Conservation (phyloP, 805 yeast species). For the Wickerhamomyces silvicola region DNA sequence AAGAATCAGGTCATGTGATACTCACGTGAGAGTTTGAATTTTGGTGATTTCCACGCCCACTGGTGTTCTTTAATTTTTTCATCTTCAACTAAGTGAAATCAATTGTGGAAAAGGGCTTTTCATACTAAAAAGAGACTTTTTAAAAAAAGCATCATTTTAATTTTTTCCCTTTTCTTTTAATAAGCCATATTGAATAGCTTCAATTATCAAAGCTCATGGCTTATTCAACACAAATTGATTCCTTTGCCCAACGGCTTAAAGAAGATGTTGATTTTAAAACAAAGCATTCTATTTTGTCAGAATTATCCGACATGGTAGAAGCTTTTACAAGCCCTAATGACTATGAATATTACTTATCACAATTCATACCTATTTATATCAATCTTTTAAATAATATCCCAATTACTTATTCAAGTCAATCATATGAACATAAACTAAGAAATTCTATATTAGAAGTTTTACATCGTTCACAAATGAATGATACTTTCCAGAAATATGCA, state of each 20-base stretch:
- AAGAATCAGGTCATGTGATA: constrained; percentile 18
- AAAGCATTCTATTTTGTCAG: constrained; percentile 67
- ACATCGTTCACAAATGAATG: constrained; percentile 78
- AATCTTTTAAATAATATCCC: constrained; percentile 61
- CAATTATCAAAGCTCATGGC: too few species aligned
- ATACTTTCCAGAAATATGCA: constrained; percentile 68
- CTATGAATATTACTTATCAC: constrained; percentile 67
- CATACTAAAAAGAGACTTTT: too few species aligned
- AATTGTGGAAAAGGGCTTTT: not conserved
- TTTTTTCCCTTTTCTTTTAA: not conserved
- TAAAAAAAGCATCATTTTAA: too few species aligned
- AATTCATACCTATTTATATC: constrained; percentile 64
- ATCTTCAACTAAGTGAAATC: not conserved
- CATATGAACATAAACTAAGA: constrained; percentile 74
- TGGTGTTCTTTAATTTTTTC: constrained; percentile 1
- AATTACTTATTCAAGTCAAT: constrained; percentile 55
- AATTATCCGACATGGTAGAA: constrained; percentile 81
- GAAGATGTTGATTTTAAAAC: constrained; percentile 50
- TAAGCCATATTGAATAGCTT: not conserved
- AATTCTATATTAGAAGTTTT: constrained; percentile 71
- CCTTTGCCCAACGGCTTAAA: constrained; percentile 55
- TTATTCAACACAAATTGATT: constrained; percentile 48
- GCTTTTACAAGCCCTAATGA: constrained; percentile 76
- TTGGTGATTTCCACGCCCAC: not conserved
- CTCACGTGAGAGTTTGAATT: constrained; percentile 10